These are phyloP conservation scores for Mycena galopus DNA, from an alignment of 768 basidiomycete genomes.

Conservation along the genomic window DNA sequence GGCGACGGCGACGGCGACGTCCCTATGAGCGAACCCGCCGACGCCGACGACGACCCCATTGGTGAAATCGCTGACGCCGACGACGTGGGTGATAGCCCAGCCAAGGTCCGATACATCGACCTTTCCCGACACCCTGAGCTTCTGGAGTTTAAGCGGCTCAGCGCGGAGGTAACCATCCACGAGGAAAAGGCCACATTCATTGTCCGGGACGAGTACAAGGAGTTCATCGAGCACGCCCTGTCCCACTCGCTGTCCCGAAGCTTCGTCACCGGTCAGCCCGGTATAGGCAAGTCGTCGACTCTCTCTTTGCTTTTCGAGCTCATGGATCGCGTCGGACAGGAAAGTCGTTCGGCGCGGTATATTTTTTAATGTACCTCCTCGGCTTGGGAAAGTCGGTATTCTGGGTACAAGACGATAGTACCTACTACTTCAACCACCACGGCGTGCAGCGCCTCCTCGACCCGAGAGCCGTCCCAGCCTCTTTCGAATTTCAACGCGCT, in stretches of 20 bases:
- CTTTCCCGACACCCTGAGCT: background rate
- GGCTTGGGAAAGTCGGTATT: constrained; percentile 14
- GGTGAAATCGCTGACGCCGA: background rate
- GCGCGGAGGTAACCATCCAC: background rate
- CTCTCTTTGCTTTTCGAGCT: background rate
- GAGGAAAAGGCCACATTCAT: background rate
- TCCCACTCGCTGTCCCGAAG: background rate
- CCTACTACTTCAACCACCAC: constrained; percentile 6
- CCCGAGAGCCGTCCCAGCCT: background rate
- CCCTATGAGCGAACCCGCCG: too few relatives aligned
- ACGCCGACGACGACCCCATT: background rate
- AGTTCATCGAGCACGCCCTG: constrained; percentile 7
- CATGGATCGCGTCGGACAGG: constrained; percentile 8
- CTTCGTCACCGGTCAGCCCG: constrained; percentile 11
- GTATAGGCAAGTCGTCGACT: constrained; percentile 13
- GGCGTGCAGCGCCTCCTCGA: constrained; percentile 14
- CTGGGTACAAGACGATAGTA: constrained; percentile 2
- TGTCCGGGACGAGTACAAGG: constrained; percentile 1
- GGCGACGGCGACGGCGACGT: too few relatives aligned
- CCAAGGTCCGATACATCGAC: constrained; percentile 13
- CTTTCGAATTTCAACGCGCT: background rate
- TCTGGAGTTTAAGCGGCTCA: background rate
- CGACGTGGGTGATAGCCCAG: background rate
- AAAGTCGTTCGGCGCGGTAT: constrained; percentile 1
- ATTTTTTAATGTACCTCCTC: constrained; percentile 21